Conservation (phyloP, 768 basidiomycete species). For the Tricholoma saponaceum region DNA sequence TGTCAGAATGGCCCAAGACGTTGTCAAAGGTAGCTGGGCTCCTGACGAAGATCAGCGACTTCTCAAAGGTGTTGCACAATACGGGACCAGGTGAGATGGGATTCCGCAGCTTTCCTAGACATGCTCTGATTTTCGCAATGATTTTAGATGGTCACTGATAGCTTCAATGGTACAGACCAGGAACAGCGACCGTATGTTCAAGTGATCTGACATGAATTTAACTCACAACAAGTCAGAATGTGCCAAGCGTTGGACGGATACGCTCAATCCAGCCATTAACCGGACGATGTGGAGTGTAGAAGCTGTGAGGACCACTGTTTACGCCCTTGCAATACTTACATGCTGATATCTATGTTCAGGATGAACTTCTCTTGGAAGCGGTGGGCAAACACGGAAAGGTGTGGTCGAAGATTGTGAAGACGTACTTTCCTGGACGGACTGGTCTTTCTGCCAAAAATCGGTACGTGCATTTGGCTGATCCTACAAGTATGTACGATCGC, state of each 20-base stretch:
- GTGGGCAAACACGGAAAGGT: conserved; percentile 54
- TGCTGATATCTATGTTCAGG: conserved; percentile 28
- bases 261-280: conserved; percentile 57
- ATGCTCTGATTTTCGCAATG: conserved; percentile 3
- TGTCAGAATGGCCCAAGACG: conserved; percentile 59
- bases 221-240: too few species aligned
- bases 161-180: conserved; percentile 51
- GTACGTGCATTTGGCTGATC: too few species aligned
- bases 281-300: conserved; percentile 56
- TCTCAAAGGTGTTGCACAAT: conserved; percentile 50
- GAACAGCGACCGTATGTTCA: conserved; percentile 53
- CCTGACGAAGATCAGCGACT: conserved; percentile 57
- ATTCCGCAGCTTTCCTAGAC: too few species aligned
- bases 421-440: conserved; percentile 56
- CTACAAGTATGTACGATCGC: background rate
- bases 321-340: conserved; percentile 34
- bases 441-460: conserved; percentile 59
- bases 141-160: conserved; percentile 49
- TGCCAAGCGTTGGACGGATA: conserved; percentile 61
- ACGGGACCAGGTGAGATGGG: conserved; percentile 52
- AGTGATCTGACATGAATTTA: too few species aligned
- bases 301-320: too few species aligned
- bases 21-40: conserved; percentile 59
- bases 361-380: conserved; percentile 49
- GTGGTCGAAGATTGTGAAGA: conserved; percentile 61